Conservation (phyloP, 257 asterid genomes). For the Fraxinus americana region DNA sequence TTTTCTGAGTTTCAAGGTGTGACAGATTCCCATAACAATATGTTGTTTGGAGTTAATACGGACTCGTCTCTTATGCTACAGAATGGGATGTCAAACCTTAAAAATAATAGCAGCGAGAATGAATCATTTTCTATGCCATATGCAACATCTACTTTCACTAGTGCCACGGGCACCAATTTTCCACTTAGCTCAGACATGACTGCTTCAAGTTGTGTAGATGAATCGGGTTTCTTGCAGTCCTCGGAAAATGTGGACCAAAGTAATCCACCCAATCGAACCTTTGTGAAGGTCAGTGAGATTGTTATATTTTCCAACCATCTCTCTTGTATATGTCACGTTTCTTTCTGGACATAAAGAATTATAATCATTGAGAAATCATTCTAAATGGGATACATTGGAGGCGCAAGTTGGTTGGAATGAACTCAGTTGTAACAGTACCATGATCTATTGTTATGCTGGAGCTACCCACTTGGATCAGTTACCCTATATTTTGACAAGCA, state of each 20-base stretch:
- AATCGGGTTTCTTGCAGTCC: constrained; percentile 84
- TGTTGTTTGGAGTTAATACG: constrained; percentile 55
- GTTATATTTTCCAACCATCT: constrained; percentile 4
- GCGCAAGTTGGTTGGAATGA: neutral
- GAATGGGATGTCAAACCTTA: constrained; percentile 50
- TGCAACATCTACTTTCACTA: constrained; percentile 52
- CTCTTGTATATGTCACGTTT: neutral
- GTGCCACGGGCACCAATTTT: constrained; percentile 53
- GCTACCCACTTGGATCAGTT: neutral
- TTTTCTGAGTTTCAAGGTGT: constrained; percentile 57
- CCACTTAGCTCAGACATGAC: constrained; percentile 74
- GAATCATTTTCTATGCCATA: constrained; percentile 62
- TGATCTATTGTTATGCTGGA: neutral
- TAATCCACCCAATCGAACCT: constrained; percentile 58
- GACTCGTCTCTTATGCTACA: constrained; percentile 54
- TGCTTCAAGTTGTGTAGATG: constrained; percentile 82
- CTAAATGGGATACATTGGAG: neutral
- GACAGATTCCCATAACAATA: constrained; percentile 51
- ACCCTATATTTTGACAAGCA: neutral
- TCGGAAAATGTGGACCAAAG: constrained; percentile 78
- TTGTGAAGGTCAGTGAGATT: constrained; percentile 70
- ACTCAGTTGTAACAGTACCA: neutral
- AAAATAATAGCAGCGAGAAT: constrained; percentile 42
- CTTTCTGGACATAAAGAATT: neutral
- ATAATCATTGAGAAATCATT: neutral